Base-by-base conservation (phyloP, 2,329 filamentous ascomycete species). In the Mollisia scopiformis region DNA sequence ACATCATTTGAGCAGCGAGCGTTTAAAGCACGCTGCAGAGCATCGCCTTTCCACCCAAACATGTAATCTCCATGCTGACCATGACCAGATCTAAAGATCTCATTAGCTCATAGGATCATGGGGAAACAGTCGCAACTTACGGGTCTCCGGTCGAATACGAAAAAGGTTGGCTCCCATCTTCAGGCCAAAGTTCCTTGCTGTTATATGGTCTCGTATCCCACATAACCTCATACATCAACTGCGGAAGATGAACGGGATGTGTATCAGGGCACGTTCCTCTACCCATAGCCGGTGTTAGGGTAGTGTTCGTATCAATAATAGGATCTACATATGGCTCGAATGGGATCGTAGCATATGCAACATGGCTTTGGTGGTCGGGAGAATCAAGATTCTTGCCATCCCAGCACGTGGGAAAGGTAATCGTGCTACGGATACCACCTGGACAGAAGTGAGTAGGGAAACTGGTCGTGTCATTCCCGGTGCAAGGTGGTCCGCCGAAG, bases 1-100 rank as follows among this genome's bases (percentile, higher is more conserved):
- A 83, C 97, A 97, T 55, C 86, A 87, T 68, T 83, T 85, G 66
- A 93, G 87, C 60, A 94, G 92, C 66, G 78, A 73, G 77, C 85
- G 21, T 59, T 77, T 76, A 84, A 74, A 14, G 82, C 83, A 1
- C 74, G 73, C 46, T 84, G 79, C 2, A 87, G 76, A 4, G 76
- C 72, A 2, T 72, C 65, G 0, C 78, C 71, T 57, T 87, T 78
- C 85, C 85, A 87, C 2, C 85, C 85, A 71, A 85, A 87, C 30
- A 82, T 31, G 69, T 87, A 87, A 72, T 88, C 83, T 46, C 78
- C 82, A 68, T 86, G 84, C 68, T 80, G 80, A 1, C 55, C 55
- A 30, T 57, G 55, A 13, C 43, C 55, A 11, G 33, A 30, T 1
- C 55, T 57, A 30, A 30, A 30, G 1, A 33, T 50, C 14, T 65